Base-by-base conservation (phyloP, 352 stramenopile genomes). In the Pythium utonaiense region DNA sequence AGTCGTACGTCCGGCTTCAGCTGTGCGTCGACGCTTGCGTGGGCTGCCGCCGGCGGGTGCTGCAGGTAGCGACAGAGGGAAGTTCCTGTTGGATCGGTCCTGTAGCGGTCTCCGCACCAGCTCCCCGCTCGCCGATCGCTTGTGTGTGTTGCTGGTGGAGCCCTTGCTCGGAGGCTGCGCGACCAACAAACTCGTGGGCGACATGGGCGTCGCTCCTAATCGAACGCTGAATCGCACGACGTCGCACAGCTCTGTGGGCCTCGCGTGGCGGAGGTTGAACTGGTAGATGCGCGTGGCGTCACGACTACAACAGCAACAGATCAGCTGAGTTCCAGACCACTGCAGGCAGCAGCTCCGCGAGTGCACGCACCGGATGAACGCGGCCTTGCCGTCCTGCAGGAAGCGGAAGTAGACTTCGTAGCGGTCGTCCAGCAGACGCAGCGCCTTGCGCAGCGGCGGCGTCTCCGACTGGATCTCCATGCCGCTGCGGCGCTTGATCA, bases 321-420 rank as follows among this genome's bases (percentile, higher is more conserved):
- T n/a, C n/a, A n/a, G n/a, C n/a, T n/a, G n/a, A n/a, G n/a, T n/a
- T n/a, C n/a, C n/a, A n/a, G n/a, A n/a, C n/a, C n/a, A n/a, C n/a
- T n/a, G n/a, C n/a, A n/a, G n/a, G n/a, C n/a, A n/a, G 14, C 56
- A 14, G 28, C 10, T 44, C 22, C 6, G 17, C 48, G 3, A 41
- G 42, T 16, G 6, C 33, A 70, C 75, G 17, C 60, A 86, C 80
- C 69, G 62, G 61, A 89, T 86, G 56, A 92, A 80, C 12, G 80
- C 75, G 17, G 87, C 60, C 41, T 89, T 92, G 53, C 83, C 83
- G 25, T 82, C 66, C 7, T 58, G 36, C 27, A 80, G 47, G 34
- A 85, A 80, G 31, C 83, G 87, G 51, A 80, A 92, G 66, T 90
- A 92, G 22, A 90, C 64, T 59, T 89, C 80, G 60, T 81, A 74